A percentile compares a stretch with the other conserved stretches of the same genome.
Evolutionary conservation across 1,284 basidiomycete species (phyloP).

Genomic region (Cutaneotrichosporon sp.): DNA sequence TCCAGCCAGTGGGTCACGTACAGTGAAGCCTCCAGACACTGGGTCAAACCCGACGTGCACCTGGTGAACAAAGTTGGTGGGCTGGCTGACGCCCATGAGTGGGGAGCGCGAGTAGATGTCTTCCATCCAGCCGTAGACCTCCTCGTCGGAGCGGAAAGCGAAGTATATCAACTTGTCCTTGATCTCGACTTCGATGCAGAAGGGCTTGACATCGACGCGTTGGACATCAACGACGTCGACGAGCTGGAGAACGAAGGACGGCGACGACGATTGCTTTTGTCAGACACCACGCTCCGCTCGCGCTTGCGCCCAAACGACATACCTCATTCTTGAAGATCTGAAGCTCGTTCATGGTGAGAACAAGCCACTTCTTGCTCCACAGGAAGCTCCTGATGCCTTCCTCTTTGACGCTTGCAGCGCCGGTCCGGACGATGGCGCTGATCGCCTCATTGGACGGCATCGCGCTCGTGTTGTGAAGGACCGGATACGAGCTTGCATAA

Average conservation of each 20-base stretch:
- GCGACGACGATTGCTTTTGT: conserved; percentile 39
- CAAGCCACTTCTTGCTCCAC: conserved; percentile 89
- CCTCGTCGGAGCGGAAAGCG: conserved; percentile 82
- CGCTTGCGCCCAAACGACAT: conserved; percentile 47
- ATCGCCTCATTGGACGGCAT: conserved; percentile 13
- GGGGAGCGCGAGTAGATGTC: conserved; percentile 92
- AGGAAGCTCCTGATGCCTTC: conserved; percentile 81
- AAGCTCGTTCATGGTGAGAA: conserved; percentile 77
- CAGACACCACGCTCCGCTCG: background rate
- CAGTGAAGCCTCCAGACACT: conserved; percentile 87
- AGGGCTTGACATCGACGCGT: conserved; percentile 88
- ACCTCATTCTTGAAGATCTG: conserved; percentile 93
- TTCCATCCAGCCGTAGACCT: conserved; percentile 95
- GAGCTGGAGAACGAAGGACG: conserved; percentile 53
- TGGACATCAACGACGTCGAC: conserved; percentile 83
- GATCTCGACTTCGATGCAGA: conserved; percentile 82
- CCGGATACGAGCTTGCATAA: conserved; percentile 40
- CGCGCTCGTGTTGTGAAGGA: conserved; percentile 25
- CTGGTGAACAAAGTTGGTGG: conserved; percentile 98
- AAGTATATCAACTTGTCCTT: conserved; percentile 64
- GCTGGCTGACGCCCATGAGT: conserved; percentile 87
- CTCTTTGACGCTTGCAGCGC: conserved; percentile 79
- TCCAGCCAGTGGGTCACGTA: conserved; percentile 52
- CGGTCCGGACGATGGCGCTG: conserved; percentile 51
- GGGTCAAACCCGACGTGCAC: conserved; percentile 98